Evolutionary conservation across 345 rosid species (phyloP).

Genomic region (Eucalyptus erythrocorys): DNA sequence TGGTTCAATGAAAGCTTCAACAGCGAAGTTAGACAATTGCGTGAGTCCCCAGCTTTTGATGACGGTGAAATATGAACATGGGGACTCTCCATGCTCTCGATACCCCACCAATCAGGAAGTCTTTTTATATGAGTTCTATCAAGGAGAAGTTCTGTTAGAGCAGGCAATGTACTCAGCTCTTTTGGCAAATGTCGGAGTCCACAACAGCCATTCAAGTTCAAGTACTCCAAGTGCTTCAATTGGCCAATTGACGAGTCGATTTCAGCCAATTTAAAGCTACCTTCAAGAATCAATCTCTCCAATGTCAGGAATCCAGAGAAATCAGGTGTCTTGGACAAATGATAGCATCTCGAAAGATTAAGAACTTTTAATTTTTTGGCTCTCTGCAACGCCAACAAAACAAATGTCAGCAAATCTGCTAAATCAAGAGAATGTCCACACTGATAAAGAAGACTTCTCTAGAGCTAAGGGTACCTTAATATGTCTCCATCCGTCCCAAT

Average conservation of each 20-base stretch:
- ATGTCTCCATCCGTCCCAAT: not conserved
- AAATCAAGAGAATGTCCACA: not conserved
- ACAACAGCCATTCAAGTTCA: fast-evolving
- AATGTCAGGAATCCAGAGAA: not conserved
- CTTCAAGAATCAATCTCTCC: not conserved
- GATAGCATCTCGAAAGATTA: fast-evolving
- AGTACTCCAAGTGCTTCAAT: not conserved
- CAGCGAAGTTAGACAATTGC: not conserved
- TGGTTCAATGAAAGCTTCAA: not conserved
- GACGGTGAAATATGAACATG: not conserved
- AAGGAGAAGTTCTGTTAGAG: not conserved
- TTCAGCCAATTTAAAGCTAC: fast-evolving
- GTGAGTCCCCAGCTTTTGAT: not conserved
- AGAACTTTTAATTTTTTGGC: not conserved
- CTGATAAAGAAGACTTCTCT: not conserved
- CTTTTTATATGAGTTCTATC: fast-evolving
- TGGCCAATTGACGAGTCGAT: not conserved
- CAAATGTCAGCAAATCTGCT: not conserved
- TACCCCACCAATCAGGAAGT: not conserved
- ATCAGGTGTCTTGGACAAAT: not conserved
- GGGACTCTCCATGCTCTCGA: not conserved
- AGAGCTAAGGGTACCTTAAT: not conserved
- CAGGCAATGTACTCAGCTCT: not conserved
- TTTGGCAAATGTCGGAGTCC: fast-evolving
- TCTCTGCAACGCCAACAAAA: not conserved